Conservation (phyloP, 2,329 filamentous ascomycete genomes). For the Ascochyta fabae region DNA sequence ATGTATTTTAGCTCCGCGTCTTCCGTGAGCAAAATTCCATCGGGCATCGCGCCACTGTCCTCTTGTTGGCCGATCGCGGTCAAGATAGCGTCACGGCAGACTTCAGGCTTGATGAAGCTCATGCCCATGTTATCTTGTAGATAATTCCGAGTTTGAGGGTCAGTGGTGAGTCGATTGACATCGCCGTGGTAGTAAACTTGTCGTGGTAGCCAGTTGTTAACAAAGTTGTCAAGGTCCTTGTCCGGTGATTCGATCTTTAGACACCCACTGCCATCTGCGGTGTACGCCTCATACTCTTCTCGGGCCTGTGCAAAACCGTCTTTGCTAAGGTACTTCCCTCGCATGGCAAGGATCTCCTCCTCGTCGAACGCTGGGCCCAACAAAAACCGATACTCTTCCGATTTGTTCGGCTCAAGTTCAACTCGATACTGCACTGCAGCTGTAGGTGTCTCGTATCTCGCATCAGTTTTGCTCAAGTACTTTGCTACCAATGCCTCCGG, state of each 20-base stretch:
- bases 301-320: constrained; percentile 56
- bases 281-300: constrained; percentile 59
- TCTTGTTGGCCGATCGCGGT: constrained; percentile 62
- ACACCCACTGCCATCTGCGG: constrained; percentile 58
- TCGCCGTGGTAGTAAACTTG: constrained; percentile 66
- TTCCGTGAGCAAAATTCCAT: constrained; percentile 61
- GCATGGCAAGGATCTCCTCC: constrained; percentile 56
- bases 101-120: constrained; percentile 61
- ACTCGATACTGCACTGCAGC: constrained; percentile 62
- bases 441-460: constrained; percentile 62
- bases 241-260: constrained; percentile 62
- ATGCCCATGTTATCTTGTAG: constrained; percentile 68
- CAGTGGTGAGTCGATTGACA: constrained; percentile 64
- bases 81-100: constrained; percentile 58
- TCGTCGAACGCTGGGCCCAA: constrained; percentile 63
- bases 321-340: constrained; percentile 57
- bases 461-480: constrained; percentile 56
- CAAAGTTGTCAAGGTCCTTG: constrained; percentile 62
- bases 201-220: constrained; percentile 66
- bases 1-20: constrained; percentile 66
- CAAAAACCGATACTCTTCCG: constrained; percentile 60
- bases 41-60: constrained; percentile 63
- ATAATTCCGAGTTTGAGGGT: constrained; percentile 66
- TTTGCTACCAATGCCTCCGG: constrained; percentile 54
- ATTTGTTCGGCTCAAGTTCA: constrained; percentile 49